Base-by-base conservation (phyloP, 176 grass and related monocot species). In the Eremochloa ophiuroides region DNA sequence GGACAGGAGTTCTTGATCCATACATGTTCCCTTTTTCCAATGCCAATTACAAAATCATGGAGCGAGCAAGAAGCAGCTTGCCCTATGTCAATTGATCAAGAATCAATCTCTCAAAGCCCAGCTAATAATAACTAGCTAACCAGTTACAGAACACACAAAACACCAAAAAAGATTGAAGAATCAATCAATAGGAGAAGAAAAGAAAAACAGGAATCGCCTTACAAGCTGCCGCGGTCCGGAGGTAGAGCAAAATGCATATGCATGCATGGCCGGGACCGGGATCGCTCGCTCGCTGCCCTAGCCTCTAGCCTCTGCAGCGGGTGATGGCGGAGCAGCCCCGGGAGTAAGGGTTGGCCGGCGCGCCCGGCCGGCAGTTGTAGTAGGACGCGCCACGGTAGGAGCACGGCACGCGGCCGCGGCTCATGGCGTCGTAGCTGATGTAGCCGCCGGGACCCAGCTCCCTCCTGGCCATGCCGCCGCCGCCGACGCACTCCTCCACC, bases 301-400 rank as follows among this genome's bases (percentile, higher is more conserved):
- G 74, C 78, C 44, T 71, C 64, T 81, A 91, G 73, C 78, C 44
- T 71, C 91, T 76, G 79, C 92, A 94, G 39, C 33, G 69, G 79
- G 86, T 84, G 81, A 94, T 91, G 65, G 70, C 18, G 25, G 85
- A 86, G 85, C 88, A 94, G 17, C 92, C 92, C 1, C 92, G 86
- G 18, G 78, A 81, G 78, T 94, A 94, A 5, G 88, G 92, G 85
- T 94, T 91, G 30, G 85, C 85, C 29, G 43, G 15, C 20, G 64
- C 92, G 27, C 88, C 88, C 3, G 92, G 83, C 0, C 30, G 79
- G 71, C 92, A 94, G 78, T 94, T 91, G 85, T 91, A 91, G 79
- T 94, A 94, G 8, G 91, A 78, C 62, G 71, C 71, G 38, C 85
- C 85, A 47, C 78, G 85, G 77, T 62, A 50, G 8, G 71, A 62